Evolutionary conservation across 768 basidiomycete genomes (phyloP), one percentile per base, ranked within the genome.

Genomic region (Tylopilus subfusipes): DNA sequence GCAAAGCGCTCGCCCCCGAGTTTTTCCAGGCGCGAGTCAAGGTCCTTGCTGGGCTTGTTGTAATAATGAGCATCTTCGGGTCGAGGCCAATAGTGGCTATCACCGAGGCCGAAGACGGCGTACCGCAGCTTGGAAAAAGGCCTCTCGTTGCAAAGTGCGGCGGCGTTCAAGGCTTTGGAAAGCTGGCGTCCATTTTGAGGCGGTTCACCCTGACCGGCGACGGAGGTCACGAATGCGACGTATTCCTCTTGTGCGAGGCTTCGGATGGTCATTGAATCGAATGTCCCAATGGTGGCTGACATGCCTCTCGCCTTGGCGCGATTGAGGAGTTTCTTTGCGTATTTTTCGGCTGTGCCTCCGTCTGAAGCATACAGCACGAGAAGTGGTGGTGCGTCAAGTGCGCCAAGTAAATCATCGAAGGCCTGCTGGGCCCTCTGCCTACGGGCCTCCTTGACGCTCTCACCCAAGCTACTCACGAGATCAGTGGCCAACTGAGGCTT

Each of bases 71-170:
- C 87, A 65, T 98, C 97, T 71, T 98, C 94, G 18, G 90, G 81
- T 39, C 97, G 83, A 10, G 97, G 97, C 97, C 97, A 99, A 75
- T 99, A 99, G 73, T 97, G 95, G 69, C 90, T 95, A 71, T 99
- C 97, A 56, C 97, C 97, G 84, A 99, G 88, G 45, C 78, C 96
- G 62, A 98, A 97, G 42, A 98, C 93, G 50, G 86, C 73, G 71
- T 82, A 90, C 65, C 82, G 86, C 55, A 93, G 75, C 57, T 85
- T 85, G 49, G 74, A 57, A 40, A 93, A 75, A 6, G 79, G 75
- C 51, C 73, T 76, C 48, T 87, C 85, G 2, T 76, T 74, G 48
- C 69, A 72, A 19, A 72, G 69, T 0, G 72, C 68, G 8, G 83
- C 81, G 9, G 84, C 85, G 60, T 89, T 88, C 61, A 97, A 63